phyloP scores from a whole-genome alignment of 495 filamentous ascomycete genomes.

The Aspergillus campestris region DNA sequence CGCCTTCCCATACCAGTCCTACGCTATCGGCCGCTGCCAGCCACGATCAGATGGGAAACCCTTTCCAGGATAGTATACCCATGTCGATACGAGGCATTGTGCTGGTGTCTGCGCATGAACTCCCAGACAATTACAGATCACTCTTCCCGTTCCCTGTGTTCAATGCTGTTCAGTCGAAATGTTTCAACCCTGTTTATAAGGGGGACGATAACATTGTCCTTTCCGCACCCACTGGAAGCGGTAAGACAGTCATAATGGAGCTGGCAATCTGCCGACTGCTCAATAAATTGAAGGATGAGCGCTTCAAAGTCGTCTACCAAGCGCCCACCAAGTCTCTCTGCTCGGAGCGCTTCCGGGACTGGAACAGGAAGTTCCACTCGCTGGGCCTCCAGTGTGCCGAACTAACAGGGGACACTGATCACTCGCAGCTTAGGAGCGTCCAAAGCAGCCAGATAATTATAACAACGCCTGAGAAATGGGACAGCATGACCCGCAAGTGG shows the following conservation, averaged over 20 bases:
- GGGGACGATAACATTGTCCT: constrained; percentile 79
- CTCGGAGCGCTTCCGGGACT: constrained; percentile 73
- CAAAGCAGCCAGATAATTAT: constrained; percentile 84
- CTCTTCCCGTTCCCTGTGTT: constrained; percentile 78
- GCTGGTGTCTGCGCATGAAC: constrained; percentile 59
- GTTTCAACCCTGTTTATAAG: constrained; percentile 63
- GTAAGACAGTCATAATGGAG: constrained; percentile 88
- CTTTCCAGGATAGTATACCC: constrained; percentile 21
- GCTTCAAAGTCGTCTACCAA: constrained; percentile 92
- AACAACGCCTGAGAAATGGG: constrained; percentile 98
- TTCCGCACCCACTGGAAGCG: constrained; percentile 85
- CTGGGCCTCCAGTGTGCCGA: constrained; percentile 73
- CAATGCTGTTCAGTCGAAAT: constrained; percentile 89
- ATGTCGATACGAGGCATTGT: constrained; percentile 55
- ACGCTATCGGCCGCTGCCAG: background rate
- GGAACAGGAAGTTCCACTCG: constrained; percentile 73
- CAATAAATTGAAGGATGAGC: constrained; percentile 49
- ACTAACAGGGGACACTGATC: constrained; percentile 86
- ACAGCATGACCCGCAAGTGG: constrained; percentile 95
- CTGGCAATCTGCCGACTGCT: constrained; percentile 81
- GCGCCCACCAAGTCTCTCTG: constrained; percentile 93
- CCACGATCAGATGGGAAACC: background rate
- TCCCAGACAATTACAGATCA: constrained; percentile 70
- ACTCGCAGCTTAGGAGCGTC: constrained; percentile 61
- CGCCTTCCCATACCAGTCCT: background rate